Conservation (phyloP, 257 asterid genomes). For the Linderniella brevidens region DNA sequence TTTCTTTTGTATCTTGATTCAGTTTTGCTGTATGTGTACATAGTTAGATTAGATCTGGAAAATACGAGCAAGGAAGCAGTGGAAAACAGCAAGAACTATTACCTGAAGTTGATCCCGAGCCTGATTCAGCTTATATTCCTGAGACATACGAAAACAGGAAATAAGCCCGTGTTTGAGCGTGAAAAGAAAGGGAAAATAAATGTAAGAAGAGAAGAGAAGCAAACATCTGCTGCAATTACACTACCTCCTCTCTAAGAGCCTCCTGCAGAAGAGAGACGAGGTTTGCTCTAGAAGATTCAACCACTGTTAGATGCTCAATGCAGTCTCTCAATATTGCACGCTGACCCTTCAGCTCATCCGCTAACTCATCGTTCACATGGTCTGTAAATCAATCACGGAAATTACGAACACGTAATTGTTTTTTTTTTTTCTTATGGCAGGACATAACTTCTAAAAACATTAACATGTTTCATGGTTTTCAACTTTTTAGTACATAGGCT, state of each 20-base stretch:
- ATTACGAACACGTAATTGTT: neutral
- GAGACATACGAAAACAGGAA: conserved; percentile 4
- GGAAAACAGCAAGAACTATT: conserved; percentile 3
- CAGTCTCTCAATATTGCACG: conserved; percentile 49
- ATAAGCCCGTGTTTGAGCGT: no score
- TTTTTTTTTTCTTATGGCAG: no score
- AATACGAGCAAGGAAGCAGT: no score
- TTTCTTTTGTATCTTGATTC: no score
- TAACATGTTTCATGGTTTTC: neutral
- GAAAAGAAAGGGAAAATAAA: conserved; percentile 7
- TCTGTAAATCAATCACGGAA: neutral
- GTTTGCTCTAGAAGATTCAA: conserved; percentile 57
- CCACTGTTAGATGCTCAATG: conserved; percentile 39
- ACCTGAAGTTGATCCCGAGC: conserved; percentile 80
- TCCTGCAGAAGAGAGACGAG: conserved; percentile 60
- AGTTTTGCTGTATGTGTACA: no score
- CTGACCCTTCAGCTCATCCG: conserved; percentile 68
- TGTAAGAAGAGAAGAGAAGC: neutral
- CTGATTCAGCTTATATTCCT: conserved; percentile 75
- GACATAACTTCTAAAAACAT: neutral
- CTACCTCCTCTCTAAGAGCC: conserved; percentile 80
- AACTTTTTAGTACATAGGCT: conserved; percentile 4
- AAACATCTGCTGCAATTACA: neutral
- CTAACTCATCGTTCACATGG: neutral
- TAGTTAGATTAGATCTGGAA: no score